phyloP scores from a whole-genome alignment of 2,329 filamentous ascomycete species.

The Coleophoma crateriformis region DNA sequence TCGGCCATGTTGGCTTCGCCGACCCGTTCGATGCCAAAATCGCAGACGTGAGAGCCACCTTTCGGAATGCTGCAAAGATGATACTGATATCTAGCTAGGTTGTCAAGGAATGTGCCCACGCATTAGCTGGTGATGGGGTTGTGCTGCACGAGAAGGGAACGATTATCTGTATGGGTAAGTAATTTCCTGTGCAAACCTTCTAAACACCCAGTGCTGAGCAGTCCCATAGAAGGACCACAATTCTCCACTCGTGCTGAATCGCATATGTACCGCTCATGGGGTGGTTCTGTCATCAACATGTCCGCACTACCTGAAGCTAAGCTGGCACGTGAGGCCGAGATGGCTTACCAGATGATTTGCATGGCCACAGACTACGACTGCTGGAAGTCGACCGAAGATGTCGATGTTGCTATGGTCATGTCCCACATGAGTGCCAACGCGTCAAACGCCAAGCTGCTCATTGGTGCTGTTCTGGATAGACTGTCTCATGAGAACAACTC shows the following conservation, averaged over 20 bases:
- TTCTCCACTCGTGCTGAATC: constrained; percentile 96
- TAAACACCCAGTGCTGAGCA: not conserved
- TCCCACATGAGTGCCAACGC: constrained; percentile 92
- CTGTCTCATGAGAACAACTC: constrained; percentile 71
- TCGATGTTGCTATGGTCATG: constrained; percentile 96
- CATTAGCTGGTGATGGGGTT: constrained; percentile 78
- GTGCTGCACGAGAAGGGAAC: constrained; percentile 79
- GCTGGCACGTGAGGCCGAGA: constrained; percentile 91
- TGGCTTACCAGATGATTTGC: constrained; percentile 97
- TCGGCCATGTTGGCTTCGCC: constrained; percentile 91
- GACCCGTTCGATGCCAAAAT: constrained; percentile 86
- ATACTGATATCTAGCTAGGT: constrained; percentile 34
- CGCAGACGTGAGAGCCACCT: constrained; percentile 39
- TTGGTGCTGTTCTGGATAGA: constrained; percentile 83
- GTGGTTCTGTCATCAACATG: constrained; percentile 97
- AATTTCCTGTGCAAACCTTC: not conserved
- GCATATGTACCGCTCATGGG: constrained; percentile 91
- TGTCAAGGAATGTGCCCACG: constrained; percentile 68
- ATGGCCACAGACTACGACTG: constrained; percentile 99
- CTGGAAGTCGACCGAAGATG: constrained; percentile 80
- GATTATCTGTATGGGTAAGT: constrained; percentile 83
- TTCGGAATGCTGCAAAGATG: not conserved
- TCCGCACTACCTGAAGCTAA: constrained; percentile 92
- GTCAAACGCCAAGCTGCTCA: constrained; percentile 77
- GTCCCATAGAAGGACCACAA: constrained; percentile 79